Percentiles rank a stretch among this genome's conserved stretches.
Evolutionary conservation across 345 rosid genomes (phyloP).

Genomic region (Aethionema arabicum): DNA sequence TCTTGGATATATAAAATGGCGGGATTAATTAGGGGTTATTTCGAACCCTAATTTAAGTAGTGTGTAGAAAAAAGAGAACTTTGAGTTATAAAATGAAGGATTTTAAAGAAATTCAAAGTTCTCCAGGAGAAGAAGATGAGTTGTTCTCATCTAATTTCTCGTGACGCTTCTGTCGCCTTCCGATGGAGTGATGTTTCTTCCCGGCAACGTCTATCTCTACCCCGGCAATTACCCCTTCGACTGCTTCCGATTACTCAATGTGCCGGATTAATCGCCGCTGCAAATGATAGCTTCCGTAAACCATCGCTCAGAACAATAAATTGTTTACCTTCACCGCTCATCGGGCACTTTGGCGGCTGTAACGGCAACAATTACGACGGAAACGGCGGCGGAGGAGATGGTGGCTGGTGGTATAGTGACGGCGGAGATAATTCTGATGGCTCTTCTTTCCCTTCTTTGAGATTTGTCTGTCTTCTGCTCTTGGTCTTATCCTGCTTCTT

Average conservation of each 20-base stretch:
- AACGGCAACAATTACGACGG: constrained; percentile 29
- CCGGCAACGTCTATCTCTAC: constrained; percentile 19
- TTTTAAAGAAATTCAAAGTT: constrained; percentile 13
- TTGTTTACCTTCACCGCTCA: constrained; percentile 11
- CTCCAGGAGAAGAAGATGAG: constrained; percentile 25
- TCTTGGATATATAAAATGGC: constrained; percentile 19
- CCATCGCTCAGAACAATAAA: constrained; percentile 9
- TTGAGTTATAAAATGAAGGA: neutral
- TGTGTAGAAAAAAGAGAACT: neutral
- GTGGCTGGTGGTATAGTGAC: constrained; percentile 34
- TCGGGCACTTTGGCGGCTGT: constrained; percentile 8
- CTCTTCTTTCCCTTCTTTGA: constrained; percentile 25
- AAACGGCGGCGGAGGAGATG: constrained; percentile 24
- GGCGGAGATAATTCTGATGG: constrained; percentile 38
- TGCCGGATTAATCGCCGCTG: constrained; percentile 18
- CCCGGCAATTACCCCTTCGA: constrained; percentile 28
- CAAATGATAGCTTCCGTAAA: constrained; percentile 9
- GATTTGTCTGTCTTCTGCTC: constrained; percentile 30
- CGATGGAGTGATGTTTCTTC: constrained; percentile 17
- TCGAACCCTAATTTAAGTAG: constrained; percentile 29
- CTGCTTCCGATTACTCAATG: neutral
- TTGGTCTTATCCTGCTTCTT: constrained; percentile 41
- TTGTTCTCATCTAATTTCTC: constrained; percentile 34
- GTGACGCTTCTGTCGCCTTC: constrained; percentile 22
- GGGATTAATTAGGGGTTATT: constrained; percentile 7